Conservation (phyloP, 2,329 filamentous ascomycete species). For the Aspergillus intermedius region DNA sequence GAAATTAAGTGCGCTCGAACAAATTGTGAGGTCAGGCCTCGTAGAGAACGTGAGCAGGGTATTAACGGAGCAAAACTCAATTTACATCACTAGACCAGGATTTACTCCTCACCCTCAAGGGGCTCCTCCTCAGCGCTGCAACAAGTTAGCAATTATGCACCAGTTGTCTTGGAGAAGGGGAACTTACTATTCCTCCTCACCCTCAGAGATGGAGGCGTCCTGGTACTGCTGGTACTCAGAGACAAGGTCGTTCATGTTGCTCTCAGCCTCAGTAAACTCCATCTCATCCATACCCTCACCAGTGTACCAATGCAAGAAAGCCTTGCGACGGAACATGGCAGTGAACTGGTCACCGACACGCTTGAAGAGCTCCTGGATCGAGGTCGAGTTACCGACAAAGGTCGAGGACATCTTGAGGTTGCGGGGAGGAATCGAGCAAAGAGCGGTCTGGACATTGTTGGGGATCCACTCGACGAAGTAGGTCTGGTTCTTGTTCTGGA, state of each 20-base stretch:
- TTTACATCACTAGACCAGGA: slow-evolving; percentile 12
- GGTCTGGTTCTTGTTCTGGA: slow-evolving; percentile 98
- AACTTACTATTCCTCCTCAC: slow-evolving; percentile 78
- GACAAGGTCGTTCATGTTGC: slow-evolving; percentile 99
- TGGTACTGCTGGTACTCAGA: slow-evolving; percentile 99
- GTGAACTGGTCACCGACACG: slow-evolving; percentile 99
- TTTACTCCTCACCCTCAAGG: slow-evolving; percentile 65
- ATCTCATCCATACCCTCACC: slow-evolving; percentile 99
- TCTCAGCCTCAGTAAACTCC: slow-evolving; percentile 99
- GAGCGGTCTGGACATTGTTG: slow-evolving; percentile 99
- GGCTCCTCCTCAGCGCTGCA: slow-evolving; percentile 67
- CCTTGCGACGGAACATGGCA: slow-evolving; percentile 99
- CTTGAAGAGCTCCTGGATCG: slow-evolving; percentile 99
- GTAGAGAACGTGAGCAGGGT: slow-evolving; percentile 29
- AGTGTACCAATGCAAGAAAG: slow-evolving; percentile 99
- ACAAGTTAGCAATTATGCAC: slow-evolving; percentile 12
- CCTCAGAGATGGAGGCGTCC: slow-evolving; percentile 95
- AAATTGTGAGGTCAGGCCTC: slow-evolving; percentile 22
- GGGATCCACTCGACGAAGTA: slow-evolving; percentile 99
- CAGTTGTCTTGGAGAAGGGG: background rate
- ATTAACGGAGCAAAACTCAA: slow-evolving; percentile 31
- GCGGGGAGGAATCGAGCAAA: slow-evolving; percentile 96
- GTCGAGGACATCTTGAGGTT: slow-evolving; percentile 99
- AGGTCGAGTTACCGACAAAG: slow-evolving; percentile 98
- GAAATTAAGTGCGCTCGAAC: slow-evolving; percentile 33